Evolutionary conservation across 1,139 yeast genomes (phyloP).

Genomic region (Scheffersomyces parashehatae): DNA sequence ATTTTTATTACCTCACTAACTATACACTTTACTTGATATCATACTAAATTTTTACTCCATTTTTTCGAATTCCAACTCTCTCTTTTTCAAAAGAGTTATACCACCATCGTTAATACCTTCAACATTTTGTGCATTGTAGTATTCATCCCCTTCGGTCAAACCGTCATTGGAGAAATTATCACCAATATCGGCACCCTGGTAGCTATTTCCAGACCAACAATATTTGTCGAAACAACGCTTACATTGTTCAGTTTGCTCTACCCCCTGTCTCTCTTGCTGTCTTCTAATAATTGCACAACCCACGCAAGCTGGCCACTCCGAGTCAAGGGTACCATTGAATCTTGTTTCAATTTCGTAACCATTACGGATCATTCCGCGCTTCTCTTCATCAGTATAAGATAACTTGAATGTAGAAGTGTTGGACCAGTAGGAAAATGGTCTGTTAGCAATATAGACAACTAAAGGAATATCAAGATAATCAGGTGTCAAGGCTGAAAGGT

Average conservation of each 20-base stretch:
- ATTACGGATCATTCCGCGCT: slow-evolving; percentile 62
- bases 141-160: slow-evolving; percentile 6
- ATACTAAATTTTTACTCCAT: neutral
- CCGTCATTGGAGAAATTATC: slow-evolving; percentile 15
- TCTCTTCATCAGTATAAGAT: slow-evolving; percentile 46
- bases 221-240: slow-evolving; percentile 65
- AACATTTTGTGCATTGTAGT: slow-evolving; percentile 6
- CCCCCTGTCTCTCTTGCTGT: slow-evolving; percentile 69
- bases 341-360: slow-evolving; percentile 81
- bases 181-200: slow-evolving; percentile 14
- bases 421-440: slow-evolving; percentile 19
- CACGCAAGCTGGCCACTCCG: slow-evolving; percentile 75
- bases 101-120: slow-evolving; percentile 5
- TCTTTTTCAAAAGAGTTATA: neutral
- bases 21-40: no score
- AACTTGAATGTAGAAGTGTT: slow-evolving; percentile 19
- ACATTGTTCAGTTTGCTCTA: slow-evolving; percentile 70
- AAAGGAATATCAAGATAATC: slow-evolving; percentile 19
- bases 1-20: no score
- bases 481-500: slow-evolving; percentile 47
- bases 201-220: slow-evolving; percentile 72
- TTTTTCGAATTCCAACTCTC: neutral
- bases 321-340: slow-evolving; percentile 68
- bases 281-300: slow-evolving; percentile 89
- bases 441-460: slow-evolving; percentile 22